Conservation (phyloP, 2,329 filamentous ascomycete species). For the Cryphonectria radicalis region DNA sequence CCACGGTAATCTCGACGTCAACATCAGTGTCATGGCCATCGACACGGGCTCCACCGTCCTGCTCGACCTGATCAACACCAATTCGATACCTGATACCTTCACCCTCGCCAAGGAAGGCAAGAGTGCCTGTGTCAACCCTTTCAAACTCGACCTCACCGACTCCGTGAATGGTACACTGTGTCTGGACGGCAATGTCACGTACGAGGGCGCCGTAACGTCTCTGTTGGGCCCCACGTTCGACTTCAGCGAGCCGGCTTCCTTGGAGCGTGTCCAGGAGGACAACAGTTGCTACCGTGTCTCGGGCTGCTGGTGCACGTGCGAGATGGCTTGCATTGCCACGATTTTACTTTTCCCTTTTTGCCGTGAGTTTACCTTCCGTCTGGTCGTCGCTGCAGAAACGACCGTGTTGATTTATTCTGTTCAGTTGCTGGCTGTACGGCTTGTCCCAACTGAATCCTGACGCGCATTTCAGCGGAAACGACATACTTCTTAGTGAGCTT, state of each 20-base stretch:
- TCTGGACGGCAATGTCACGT: not conserved
- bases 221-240: not conserved
- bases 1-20: not conserved
- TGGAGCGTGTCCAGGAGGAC: not conserved
- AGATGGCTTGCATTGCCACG: slow-evolving; percentile 9
- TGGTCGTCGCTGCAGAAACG: too few species aligned
- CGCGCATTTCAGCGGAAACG: not conserved
- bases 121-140: not conserved
- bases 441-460: slow-evolving; percentile 7
- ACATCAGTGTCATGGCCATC: slow-evolving; percentile 1
- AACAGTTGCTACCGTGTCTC: not conserved
- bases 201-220: not conserved
- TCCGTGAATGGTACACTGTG: slow-evolving; percentile 7
- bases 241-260: not conserved
- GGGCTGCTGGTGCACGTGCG: slow-evolving; percentile 8
- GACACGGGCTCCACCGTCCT: not conserved
- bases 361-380: not conserved
- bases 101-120: not conserved
- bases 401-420: not conserved
- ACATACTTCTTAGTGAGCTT: too few species aligned
- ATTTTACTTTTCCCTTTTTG: slow-evolving; percentile 4
- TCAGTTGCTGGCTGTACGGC: slow-evolving; percentile 9
- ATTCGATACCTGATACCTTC: not conserved
- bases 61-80: not conserved
- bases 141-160: not conserved